These are phyloP conservation scores for Ampelomyces quisqualis DNA, from an alignment of 2,329 filamentous ascomycete genomes.

Conservation along the genomic window DNA sequence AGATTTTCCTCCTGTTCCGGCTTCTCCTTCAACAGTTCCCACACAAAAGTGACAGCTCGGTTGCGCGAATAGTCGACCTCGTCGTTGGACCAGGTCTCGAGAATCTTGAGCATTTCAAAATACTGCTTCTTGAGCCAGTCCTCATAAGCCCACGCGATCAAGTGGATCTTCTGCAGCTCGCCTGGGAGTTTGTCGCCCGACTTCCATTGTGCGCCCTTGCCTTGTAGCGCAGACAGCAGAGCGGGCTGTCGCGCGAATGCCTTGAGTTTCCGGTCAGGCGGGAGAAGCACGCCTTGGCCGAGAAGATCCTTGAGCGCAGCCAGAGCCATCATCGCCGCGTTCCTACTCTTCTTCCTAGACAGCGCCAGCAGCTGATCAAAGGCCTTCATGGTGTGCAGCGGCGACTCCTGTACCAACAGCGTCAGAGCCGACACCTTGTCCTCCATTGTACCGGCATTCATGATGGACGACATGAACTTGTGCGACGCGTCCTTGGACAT, in stretches of 20 bases:
- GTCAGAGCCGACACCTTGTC: conserved; percentile 97
- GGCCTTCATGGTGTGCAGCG: conserved; percentile 85
- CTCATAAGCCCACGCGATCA: conserved; percentile 89
- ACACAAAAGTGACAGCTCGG: conserved; percentile 86
- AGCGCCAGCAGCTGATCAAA: conserved; percentile 80
- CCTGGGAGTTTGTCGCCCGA: conserved; percentile 70
- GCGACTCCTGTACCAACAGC: conserved; percentile 91
- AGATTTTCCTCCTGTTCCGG: conserved; percentile 97
- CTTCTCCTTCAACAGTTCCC: conserved; percentile 88
- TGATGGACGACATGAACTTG: conserved; percentile 96
- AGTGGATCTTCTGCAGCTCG: conserved; percentile 70
- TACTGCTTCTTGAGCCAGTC: conserved; percentile 94
- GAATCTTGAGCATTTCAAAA: conserved; percentile 86
- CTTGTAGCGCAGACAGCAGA: conserved; percentile 69
- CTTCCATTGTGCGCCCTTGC: conserved; percentile 64
- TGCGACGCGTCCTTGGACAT: conserved; percentile 80
- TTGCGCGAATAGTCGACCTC: conserved; percentile 92
- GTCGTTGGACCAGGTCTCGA: conserved; percentile 91
- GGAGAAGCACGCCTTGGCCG: conserved; percentile 82
- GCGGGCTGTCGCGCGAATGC: conserved; percentile 78
- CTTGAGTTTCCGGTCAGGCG: conserved; percentile 75
- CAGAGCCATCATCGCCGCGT: conserved; percentile 88
- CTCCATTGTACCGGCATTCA: conserved; percentile 91
- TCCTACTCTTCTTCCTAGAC: conserved; percentile 90
- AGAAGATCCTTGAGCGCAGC: conserved; percentile 92